A percentile compares a stretch with the other conserved stretches of the same genome.
Conservation (phyloP, 2,329 filamentous ascomycete genomes). For the Alternaria dauci region DNA sequence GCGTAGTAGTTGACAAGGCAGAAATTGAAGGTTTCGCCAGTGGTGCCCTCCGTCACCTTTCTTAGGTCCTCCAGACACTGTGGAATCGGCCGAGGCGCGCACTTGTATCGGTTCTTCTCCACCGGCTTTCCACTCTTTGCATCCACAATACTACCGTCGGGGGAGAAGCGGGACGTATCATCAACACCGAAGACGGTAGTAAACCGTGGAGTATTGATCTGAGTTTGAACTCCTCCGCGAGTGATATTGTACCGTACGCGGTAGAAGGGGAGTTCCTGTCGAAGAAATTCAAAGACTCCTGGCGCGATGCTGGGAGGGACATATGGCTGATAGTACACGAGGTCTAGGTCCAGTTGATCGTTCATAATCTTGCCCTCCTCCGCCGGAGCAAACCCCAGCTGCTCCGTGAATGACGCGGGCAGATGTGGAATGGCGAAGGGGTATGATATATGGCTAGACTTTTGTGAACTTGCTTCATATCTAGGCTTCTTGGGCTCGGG, state of each 20-base stretch:
- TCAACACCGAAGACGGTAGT: constrained; percentile 69
- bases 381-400: constrained; percentile 58
- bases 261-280: constrained; percentile 77
- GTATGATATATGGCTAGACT: constrained; percentile 60
- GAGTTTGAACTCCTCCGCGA: constrained; percentile 68
- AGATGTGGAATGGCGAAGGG: constrained; percentile 62
- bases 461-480: constrained; percentile 36
- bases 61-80: constrained; percentile 72
- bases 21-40: constrained; percentile 76
- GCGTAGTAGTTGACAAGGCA: constrained; percentile 85
- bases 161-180: constrained; percentile 68
- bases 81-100: constrained; percentile 74
- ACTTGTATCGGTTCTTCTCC: constrained; percentile 62
- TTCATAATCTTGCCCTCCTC: constrained; percentile 65
- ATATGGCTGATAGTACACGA: constrained; percentile 79
- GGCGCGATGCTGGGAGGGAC: constrained; percentile 65
- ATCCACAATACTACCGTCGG: constrained; percentile 51
- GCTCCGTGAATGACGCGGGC: constrained; percentile 53
- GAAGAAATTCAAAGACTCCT: constrained; percentile 74
- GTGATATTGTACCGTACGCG: constrained; percentile 77
- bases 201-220: constrained; percentile 69
- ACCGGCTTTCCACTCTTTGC: constrained; percentile 53
- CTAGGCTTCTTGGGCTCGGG: constrained; percentile 52
- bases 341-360: constrained; percentile 73
- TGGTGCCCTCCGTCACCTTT: constrained; percentile 69